phyloP scores from a whole-genome alignment of 140 eudicot species.

The Cichorium intybus region DNA sequence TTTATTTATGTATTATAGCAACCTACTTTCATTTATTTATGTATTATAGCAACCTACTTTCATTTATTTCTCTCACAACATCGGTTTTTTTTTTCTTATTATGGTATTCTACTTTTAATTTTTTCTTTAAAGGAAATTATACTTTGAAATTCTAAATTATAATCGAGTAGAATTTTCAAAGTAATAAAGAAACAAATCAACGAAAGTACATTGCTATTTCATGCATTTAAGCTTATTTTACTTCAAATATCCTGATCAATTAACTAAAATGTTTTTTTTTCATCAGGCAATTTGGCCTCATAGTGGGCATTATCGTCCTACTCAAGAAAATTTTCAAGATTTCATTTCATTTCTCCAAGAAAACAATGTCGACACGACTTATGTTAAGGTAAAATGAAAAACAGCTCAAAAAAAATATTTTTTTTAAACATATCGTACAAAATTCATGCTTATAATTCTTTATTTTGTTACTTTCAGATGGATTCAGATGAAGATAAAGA shows the following conservation, averaged over 20 bases:
- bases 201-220: background rate
- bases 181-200: too few species aligned
- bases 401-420: background rate
- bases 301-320: conserved; percentile 91
- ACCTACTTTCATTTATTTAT: too few species aligned
- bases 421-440: background rate
- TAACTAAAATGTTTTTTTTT: conserved; percentile 16
- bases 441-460: conserved; percentile 1
- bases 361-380: conserved; percentile 62
- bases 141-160: too few species aligned
- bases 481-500: conserved; percentile 83
- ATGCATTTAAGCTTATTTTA: background rate
- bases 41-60: background rate
- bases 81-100: too few species aligned
- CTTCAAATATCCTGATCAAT: background rate
- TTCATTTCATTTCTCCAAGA: conserved; percentile 69
- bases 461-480: conserved; percentile 39
- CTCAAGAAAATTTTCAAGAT: conserved; percentile 86
- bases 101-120: background rate
- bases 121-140: too few species aligned
- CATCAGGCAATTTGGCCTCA: conserved; percentile 90
- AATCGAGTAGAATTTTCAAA: too few species aligned
- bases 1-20: background rate
- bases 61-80: too few species aligned
- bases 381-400: conserved; percentile 64